Conservation (phyloP, 192 early-diverging fungal species). For the Piromyces finnis region DNA sequence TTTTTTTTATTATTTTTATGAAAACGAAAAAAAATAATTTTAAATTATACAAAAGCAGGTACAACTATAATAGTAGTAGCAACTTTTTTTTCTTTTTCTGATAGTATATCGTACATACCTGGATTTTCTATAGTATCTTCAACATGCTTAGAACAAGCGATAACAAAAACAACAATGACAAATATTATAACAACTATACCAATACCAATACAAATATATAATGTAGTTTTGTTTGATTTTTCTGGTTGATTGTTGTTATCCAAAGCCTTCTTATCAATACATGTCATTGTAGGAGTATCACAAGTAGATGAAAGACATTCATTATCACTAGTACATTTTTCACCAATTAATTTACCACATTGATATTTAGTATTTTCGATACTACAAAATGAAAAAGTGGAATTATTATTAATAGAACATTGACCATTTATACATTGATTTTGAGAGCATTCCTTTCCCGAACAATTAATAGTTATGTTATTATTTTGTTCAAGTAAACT, state of each 20-base stretch:
- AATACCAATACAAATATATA: background rate
- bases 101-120: background rate
- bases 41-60: no score
- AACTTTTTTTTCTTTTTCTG: background rate
- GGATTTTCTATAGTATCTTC: background rate
- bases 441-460: background rate
- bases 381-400: background rate
- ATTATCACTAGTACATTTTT: background rate
- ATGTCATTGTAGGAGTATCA: no score
- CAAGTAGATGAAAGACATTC: no score
- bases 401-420: background rate
- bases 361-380: background rate
- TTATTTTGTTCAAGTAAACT: background rate
- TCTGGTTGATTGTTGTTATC: no score
- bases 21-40: no score
- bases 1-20: no score
- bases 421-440: background rate
- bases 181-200: background rate
- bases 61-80: no score
- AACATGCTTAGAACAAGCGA: background rate
- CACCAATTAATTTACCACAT: background rate
- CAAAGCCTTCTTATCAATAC: no score
- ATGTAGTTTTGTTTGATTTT: background rate
- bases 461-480: background rate
- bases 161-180: background rate